A percentile compares a stretch with the other conserved stretches of the same genome.
phyloP scores from a whole-genome alignment of 2,329 filamentous ascomycete species.

The Chrysosporium queenslandicum region DNA sequence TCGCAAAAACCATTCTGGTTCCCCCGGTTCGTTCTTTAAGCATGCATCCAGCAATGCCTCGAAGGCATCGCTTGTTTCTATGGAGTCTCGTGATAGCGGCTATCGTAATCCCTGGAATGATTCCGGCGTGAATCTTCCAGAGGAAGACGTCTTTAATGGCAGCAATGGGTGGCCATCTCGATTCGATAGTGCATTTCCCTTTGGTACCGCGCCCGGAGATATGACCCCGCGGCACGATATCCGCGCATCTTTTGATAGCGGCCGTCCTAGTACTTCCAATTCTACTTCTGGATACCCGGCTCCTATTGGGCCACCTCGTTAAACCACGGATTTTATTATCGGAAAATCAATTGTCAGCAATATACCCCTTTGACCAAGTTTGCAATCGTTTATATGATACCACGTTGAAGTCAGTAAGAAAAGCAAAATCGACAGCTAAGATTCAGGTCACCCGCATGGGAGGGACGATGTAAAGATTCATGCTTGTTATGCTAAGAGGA shows the following conservation, averaged over 20 bases:
- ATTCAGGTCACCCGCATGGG: conserved; percentile 7
- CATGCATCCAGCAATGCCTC: conserved; percentile 79
- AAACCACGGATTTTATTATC: conserved; percentile 39
- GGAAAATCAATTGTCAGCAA: conserved; percentile 22
- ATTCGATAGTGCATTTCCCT: conserved; percentile 56
- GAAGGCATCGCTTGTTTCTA: conserved; percentile 89
- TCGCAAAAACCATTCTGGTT: conserved; percentile 86
- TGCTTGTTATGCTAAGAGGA: conserved; percentile 7
- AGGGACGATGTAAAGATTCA: conserved; percentile 9
- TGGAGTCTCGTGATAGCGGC: conserved; percentile 88
- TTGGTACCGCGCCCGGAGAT: conserved; percentile 59
- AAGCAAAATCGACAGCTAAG: conserved; percentile 9
- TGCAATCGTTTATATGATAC: conserved; percentile 20
- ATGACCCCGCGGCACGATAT: conserved; percentile 72
- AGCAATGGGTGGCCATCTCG: conserved; percentile 45
- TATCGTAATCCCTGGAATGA: conserved; percentile 98
- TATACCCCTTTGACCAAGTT: conserved; percentile 31
- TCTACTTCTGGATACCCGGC: conserved; percentile 96
- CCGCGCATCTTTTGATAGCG: conserved; percentile 80
- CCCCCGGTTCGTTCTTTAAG: conserved; percentile 83
- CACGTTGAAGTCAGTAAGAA: conserved; percentile 13
- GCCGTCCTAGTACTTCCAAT: conserved; percentile 87
- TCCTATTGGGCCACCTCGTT: conserved; percentile 84
- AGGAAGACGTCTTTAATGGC: conserved; percentile 63
- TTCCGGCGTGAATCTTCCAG: conserved; percentile 84